These are phyloP conservation scores for Metschnikowia rubicola DNA, from an alignment of 805 yeast genomes.

Conservation along the genomic window DNA sequence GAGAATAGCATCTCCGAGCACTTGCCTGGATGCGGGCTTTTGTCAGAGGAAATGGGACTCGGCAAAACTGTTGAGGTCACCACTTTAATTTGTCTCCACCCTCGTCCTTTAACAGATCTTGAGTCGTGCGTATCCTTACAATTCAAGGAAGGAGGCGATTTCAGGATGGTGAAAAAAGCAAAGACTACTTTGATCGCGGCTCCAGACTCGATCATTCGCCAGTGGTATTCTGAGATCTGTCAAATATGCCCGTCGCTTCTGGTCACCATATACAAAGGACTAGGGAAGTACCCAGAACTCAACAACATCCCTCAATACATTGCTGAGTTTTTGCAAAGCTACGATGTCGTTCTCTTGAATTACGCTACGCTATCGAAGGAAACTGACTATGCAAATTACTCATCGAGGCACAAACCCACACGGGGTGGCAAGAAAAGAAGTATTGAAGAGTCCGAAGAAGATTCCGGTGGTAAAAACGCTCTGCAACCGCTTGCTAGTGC, in stretches of 20 bases:
- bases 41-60: constrained; percentile 96
- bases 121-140: constrained; percentile 28
- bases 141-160: constrained; percentile 36
- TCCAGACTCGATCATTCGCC: constrained; percentile 78
- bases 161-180: constrained; percentile 46
- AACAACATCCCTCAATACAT: constrained; percentile 37
- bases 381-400: constrained; percentile 72
- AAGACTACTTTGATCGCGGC: constrained; percentile 80
- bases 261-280: constrained; percentile 64
- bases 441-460: background rate
- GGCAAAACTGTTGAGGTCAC: constrained; percentile 91
- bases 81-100: constrained; percentile 60
- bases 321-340: constrained; percentile 52
- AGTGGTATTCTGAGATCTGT: constrained; percentile 78
- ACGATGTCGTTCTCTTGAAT: constrained; percentile 79
- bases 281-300: constrained; percentile 25
- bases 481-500: background rate
- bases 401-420: constrained; percentile 53
- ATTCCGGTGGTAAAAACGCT: background rate
- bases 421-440: constrained; percentile 22
- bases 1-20: constrained; percentile 19
- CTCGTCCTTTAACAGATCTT: constrained; percentile 40
- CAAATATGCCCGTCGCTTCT: constrained; percentile 56
- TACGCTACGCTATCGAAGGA: constrained; percentile 71
- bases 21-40: constrained; percentile 57